phyloP scores from a whole-genome alignment of 306 rosid genomes.

The Erythrophleum fordii region DNA sequence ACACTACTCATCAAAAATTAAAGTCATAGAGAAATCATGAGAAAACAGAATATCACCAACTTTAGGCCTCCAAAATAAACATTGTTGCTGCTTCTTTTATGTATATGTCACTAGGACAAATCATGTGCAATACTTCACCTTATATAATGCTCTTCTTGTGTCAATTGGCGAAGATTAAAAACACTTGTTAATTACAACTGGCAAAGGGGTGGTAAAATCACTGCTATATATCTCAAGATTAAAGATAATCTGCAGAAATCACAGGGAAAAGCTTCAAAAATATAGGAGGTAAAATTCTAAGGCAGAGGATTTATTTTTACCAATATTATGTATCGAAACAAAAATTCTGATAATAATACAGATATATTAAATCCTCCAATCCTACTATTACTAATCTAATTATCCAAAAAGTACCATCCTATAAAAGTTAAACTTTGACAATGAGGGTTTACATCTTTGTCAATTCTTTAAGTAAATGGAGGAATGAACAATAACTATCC shows the following conservation, averaged over 20 bases:
- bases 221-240: conserved; percentile 93
- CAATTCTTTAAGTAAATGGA: background rate
- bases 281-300: background rate
- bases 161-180: conserved; percentile 98
- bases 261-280: background rate
- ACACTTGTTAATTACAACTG: conserved; percentile 91
- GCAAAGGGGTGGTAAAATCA: conserved; percentile 83
- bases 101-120: conserved; percentile 19
- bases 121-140: conserved; percentile 59
- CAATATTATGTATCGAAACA: background rate
- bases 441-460: conserved; percentile 32
- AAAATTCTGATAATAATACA: background rate
- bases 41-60: conserved; percentile 12
- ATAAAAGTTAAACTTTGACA: conserved; percentile 14
- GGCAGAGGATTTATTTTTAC: background rate
- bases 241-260: conserved; percentile 76
- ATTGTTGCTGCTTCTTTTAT: conserved; percentile 9
- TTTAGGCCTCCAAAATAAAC: conserved; percentile 13
- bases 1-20: background rate
- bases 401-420: conserved; percentile 5
- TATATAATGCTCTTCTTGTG: conserved; percentile 94
- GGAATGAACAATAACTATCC: conserved; percentile 22
- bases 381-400: conserved; percentile 16
- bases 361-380: conserved; percentile 17
- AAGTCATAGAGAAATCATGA: background rate